A percentile compares a stretch with the other conserved stretches of the same genome.
Conservation (phyloP, 805 yeast genomes). For the Saturnispora bothae region DNA sequence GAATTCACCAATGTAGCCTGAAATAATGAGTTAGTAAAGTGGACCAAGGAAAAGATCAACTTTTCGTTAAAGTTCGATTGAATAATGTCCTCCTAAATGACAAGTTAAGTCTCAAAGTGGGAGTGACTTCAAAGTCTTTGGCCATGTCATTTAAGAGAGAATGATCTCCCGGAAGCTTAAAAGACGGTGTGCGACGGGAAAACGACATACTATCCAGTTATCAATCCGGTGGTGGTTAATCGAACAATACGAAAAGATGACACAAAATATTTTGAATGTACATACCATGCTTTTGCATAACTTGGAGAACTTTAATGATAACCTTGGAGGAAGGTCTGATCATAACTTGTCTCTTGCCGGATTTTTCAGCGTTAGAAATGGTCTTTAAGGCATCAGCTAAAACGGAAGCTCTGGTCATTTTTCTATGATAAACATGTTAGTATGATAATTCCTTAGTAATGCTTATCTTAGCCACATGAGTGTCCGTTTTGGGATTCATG, state of each 20-base stretch:
- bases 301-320: conserved; percentile 91
- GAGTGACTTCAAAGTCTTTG: background rate
- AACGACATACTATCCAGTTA: conserved; percentile 96
- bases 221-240: conserved; percentile 67
- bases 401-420: conserved; percentile 96
- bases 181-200: conserved; percentile 87
- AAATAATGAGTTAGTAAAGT: background rate
- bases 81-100: conserved; percentile 2
- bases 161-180: conserved; percentile 89
- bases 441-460: no score
- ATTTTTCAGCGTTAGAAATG: conserved; percentile 97
- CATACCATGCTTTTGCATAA: conserved; percentile 86
- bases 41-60: no score
- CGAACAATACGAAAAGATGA: background rate
- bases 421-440: no score
- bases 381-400: conserved; percentile 98
- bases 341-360: conserved; percentile 98
- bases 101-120: background rate
- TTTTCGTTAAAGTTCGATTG: no score
- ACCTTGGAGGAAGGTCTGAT: conserved; percentile 98
- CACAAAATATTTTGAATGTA: conserved; percentile 6
- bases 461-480: conserved; percentile 31
- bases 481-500: conserved; percentile 38
- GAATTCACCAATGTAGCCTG: conserved; percentile 84
- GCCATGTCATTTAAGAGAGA: conserved; percentile 8